phyloP scores from a whole-genome alignment of 768 basidiomycete species.

The Arthromyces matolae region DNA sequence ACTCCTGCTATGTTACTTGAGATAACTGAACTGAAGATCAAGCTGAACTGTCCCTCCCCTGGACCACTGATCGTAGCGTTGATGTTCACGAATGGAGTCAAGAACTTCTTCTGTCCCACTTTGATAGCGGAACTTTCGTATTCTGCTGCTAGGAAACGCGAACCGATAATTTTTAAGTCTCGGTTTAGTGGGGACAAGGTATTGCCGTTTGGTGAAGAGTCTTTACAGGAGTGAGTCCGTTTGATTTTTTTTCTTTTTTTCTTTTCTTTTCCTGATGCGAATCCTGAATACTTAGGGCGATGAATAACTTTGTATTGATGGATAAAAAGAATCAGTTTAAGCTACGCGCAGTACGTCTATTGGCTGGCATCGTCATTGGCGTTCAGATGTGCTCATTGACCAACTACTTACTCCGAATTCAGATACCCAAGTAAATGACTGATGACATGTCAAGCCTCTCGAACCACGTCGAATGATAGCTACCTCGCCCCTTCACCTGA shows the following conservation, averaged over 20 bases:
- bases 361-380: too few relatives aligned
- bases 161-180: neutral
- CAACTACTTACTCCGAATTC: too few relatives aligned
- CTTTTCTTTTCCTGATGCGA: neutral
- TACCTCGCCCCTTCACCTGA: too few relatives aligned
- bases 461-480: too few relatives aligned
- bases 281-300: neutral
- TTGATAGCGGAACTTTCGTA: neutral
- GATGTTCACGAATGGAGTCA: constrained; percentile 2
- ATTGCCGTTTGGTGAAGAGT: neutral
- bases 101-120: constrained; percentile 1
- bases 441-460: too few relatives aligned
- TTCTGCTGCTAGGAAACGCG: neutral
- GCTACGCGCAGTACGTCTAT: constrained; percentile 9
- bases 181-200: neutral
- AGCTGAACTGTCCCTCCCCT: neutral
- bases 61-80: neutral
- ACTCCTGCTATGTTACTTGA: neutral
- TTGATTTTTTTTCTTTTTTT: neutral
- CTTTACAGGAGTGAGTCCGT: neutral
- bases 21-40: neutral
- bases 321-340: constrained; percentile 10
- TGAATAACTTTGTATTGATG: constrained; percentile 7
- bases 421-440: too few relatives aligned
- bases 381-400: too few relatives aligned